Percentiles rank a stretch among this genome's conserved stretches.
These are phyloP conservation scores for Peterozyma toletana DNA, from an alignment of 805 yeast genomes.

Conservation along the genomic window DNA sequence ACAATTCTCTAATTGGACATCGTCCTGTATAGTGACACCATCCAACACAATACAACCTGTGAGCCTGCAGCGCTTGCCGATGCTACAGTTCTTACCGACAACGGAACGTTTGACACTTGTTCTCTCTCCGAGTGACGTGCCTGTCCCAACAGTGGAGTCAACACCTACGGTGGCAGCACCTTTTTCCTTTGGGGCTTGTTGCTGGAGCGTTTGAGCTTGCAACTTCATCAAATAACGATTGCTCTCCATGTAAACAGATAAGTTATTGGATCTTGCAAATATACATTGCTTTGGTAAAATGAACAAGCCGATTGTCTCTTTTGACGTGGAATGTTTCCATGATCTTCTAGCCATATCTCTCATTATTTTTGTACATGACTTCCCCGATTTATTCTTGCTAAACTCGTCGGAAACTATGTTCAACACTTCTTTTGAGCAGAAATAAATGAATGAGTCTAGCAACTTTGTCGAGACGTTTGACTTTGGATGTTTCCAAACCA, in stretches of 20 bases:
- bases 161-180: constrained; percentile 74
- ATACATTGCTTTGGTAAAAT: constrained; percentile 62
- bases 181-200: constrained; percentile 33
- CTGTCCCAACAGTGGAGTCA: constrained; percentile 72
- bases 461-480: constrained; percentile 70
- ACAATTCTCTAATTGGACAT: constrained; percentile 74
- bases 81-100: constrained; percentile 62
- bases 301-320: constrained; percentile 62
- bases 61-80: constrained; percentile 83
- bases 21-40: constrained; percentile 71
- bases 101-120: constrained; percentile 84
- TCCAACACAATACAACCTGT: constrained; percentile 80
- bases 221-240: constrained; percentile 69
- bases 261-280: constrained; percentile 72
- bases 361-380: constrained; percentile 59
- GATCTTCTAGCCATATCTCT: constrained; percentile 88
- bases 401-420: constrained; percentile 35
- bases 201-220: constrained; percentile 38
- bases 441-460: constrained; percentile 66
- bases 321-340: constrained; percentile 66
- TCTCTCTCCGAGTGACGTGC: constrained; percentile 67
- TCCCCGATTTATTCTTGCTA: constrained; percentile 20
- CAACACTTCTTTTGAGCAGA: constrained; percentile 49
- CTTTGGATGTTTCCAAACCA: constrained; percentile 85
- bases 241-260: constrained; percentile 83